phyloP scores from a whole-genome alignment of 1,284 basidiomycete genomes.

The Sanghuangporus weigelae region DNA sequence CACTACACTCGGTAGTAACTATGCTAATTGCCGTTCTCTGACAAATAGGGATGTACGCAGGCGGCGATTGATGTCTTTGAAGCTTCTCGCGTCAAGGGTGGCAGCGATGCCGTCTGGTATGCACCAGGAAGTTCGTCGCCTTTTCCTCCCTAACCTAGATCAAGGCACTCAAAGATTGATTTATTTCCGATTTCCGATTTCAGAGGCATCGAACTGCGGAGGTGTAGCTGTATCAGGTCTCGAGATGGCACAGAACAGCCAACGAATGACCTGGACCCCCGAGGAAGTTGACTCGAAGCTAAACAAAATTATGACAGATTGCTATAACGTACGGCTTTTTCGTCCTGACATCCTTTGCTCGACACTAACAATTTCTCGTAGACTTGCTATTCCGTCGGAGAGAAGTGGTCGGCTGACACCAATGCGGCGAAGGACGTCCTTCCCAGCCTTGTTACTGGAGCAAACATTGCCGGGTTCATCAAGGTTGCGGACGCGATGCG shows the following conservation, averaged over 20 bases:
- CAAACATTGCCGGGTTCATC: slow-evolving; percentile 76
- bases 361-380: slow-evolving; percentile 15
- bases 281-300: slow-evolving; percentile 69
- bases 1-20: not conserved
- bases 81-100: slow-evolving; percentile 47
- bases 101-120: slow-evolving; percentile 50
- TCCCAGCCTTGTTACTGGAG: slow-evolving; percentile 63
- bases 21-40: not conserved
- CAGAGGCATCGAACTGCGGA: slow-evolving; percentile 65
- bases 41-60: slow-evolving; percentile 47
- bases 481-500: slow-evolving; percentile 67
- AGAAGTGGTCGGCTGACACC: slow-evolving; percentile 52
- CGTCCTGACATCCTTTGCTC: not conserved
- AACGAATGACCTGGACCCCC: slow-evolving; percentile 60
- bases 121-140: slow-evolving; percentile 57
- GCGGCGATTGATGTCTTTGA: slow-evolving; percentile 77
- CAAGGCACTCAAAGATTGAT: not conserved
- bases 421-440: slow-evolving; percentile 36
- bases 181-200: not conserved
- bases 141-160: not conserved
- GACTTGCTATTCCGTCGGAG: slow-evolving; percentile 56
- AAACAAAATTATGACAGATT: slow-evolving; percentile 72
- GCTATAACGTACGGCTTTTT: slow-evolving; percentile 40
- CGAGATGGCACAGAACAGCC: slow-evolving; percentile 81
- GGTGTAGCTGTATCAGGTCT: slow-evolving; percentile 70